These are phyloP conservation scores for Kluyveromyces siamensis DNA, from an alignment of 805 yeast species.

Conservation along the genomic window DNA sequence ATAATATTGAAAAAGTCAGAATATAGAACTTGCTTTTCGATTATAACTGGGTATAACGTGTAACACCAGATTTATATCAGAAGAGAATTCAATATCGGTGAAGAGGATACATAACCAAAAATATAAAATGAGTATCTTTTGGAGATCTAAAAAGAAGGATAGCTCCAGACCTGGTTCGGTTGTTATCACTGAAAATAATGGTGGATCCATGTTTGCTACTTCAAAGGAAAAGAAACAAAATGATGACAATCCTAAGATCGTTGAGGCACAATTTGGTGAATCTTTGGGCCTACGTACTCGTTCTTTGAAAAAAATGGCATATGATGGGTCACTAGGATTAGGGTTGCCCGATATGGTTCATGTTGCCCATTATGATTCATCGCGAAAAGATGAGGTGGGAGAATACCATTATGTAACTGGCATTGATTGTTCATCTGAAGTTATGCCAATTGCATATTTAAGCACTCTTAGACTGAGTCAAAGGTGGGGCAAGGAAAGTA, in stretches of 20 bases:
- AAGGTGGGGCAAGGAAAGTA: slow-evolving; percentile 17
- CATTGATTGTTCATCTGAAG: slow-evolving; percentile 35
- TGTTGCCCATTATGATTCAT: slow-evolving; percentile 35
- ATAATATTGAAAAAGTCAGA: too few relatives aligned
- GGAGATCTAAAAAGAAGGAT: slow-evolving; percentile 6
- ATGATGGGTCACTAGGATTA: slow-evolving; percentile 31
- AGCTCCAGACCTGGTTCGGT: not conserved
- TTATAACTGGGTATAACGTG: too few relatives aligned
- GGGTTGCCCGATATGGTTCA: slow-evolving; percentile 67
- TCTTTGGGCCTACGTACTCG: slow-evolving; percentile 21
- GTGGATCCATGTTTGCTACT: not conserved
- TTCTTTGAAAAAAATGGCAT: slow-evolving; percentile 11
- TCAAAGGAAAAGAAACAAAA: not conserved
- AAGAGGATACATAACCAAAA: not conserved
- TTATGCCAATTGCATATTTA: slow-evolving; percentile 40
- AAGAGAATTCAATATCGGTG: not conserved
- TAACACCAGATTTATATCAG: too few relatives aligned
- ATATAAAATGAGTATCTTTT: slow-evolving; percentile 4
- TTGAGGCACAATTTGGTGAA: slow-evolving; percentile 25
- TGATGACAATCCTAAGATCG: slow-evolving; percentile 14
- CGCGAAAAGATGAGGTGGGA: slow-evolving; percentile 40
- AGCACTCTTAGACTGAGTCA: slow-evolving; percentile 28
- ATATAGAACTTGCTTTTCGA: too few relatives aligned
- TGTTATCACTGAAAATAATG: not conserved
- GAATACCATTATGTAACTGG: slow-evolving; percentile 42